Percentiles rank a stretch among this genome's conserved stretches.
These are phyloP conservation scores for Candida krabiensis DNA, from an alignment of 805 yeast genomes.

Conservation along the genomic window DNA sequence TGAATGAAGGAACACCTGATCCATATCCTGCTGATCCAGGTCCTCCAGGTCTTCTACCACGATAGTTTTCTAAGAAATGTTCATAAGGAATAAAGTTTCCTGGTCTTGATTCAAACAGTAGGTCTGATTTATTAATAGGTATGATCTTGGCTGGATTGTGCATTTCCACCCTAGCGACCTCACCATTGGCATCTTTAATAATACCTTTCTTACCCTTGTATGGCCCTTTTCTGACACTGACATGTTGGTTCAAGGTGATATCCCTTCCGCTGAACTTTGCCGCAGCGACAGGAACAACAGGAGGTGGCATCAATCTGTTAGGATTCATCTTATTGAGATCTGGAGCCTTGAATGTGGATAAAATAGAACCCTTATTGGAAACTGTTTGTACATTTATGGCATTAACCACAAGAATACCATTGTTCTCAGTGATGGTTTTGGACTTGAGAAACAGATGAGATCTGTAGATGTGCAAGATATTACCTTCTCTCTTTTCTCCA, in stretches of 20 bases:
- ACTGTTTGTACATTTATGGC: conserved; percentile 77
- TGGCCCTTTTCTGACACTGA: conserved; percentile 85
- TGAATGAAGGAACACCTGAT: conserved; percentile 4
- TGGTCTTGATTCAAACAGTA: conserved; percentile 66
- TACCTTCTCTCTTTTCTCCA: conserved; percentile 88
- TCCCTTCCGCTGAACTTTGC: conserved; percentile 73
- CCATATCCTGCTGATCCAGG: conserved; percentile 12
- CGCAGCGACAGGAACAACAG: conserved; percentile 48
- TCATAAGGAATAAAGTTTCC: conserved; percentile 76
- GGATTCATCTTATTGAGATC: conserved; percentile 91
- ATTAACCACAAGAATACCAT: conserved; percentile 86
- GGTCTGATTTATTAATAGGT: conserved; percentile 75
- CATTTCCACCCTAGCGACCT: conserved; percentile 86
- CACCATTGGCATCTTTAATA: conserved; percentile 90
- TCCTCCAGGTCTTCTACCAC: conserved; percentile 37
- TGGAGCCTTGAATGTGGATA: conserved; percentile 52
- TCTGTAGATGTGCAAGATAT: conserved; percentile 81
- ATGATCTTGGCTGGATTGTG: conserved; percentile 90
- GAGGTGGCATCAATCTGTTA: conserved; percentile 60
- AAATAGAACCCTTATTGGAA: conserved; percentile 73
- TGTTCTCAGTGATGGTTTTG: conserved; percentile 75
- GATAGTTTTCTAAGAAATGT: conserved; percentile 56
- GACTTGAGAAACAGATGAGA: conserved; percentile 77
- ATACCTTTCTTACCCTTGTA: conserved; percentile 94
- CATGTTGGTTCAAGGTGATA: conserved; percentile 76